These are phyloP conservation scores for Ophiostoma fasciatum DNA, from an alignment of 2,329 filamentous ascomycete genomes.

Conservation along the genomic window DNA sequence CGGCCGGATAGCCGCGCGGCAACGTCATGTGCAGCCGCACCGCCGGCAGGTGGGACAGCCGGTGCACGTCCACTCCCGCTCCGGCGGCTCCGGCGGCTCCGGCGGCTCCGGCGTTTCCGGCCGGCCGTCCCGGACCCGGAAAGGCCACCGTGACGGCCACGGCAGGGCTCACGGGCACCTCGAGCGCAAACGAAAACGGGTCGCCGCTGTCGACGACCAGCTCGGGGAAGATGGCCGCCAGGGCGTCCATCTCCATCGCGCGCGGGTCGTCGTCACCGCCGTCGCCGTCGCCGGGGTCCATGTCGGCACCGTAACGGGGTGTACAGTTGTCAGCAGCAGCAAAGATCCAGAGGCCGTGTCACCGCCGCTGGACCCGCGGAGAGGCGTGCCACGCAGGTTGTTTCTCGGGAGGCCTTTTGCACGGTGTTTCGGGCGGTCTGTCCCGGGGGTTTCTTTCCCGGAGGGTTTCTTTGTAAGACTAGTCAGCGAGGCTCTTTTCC, in stretches of 20 bases:
- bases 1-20: conserved; percentile 42
- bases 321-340: neutral
- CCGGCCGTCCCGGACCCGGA: too few relatives aligned
- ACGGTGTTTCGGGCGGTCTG: too few relatives aligned
- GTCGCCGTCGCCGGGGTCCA: conserved; percentile 9
- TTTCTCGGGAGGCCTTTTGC: too few relatives aligned
- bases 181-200: conserved; percentile 36
- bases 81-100: too few relatives aligned
- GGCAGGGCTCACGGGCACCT: conserved; percentile 40
- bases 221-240: conserved; percentile 54
- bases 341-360: too few relatives aligned
- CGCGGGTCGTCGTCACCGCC: conserved; percentile 35
- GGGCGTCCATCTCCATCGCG: conserved; percentile 41
- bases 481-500: conserved; percentile 4
- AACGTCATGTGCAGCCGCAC: conserved; percentile 38
- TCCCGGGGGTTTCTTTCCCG: too few relatives aligned
- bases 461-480: conserved; percentile 8
- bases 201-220: conserved; percentile 31
- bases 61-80: conserved; percentile 28
- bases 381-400: too few relatives aligned
- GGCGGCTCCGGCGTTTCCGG: conserved; percentile 28
- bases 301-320: too few relatives aligned
- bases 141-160: conserved; percentile 43
- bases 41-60: conserved; percentile 42
- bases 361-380: too few relatives aligned